Conservation (phyloP, 2,329 filamentous ascomycete species). For the Geoglossum cookeanum region DNA sequence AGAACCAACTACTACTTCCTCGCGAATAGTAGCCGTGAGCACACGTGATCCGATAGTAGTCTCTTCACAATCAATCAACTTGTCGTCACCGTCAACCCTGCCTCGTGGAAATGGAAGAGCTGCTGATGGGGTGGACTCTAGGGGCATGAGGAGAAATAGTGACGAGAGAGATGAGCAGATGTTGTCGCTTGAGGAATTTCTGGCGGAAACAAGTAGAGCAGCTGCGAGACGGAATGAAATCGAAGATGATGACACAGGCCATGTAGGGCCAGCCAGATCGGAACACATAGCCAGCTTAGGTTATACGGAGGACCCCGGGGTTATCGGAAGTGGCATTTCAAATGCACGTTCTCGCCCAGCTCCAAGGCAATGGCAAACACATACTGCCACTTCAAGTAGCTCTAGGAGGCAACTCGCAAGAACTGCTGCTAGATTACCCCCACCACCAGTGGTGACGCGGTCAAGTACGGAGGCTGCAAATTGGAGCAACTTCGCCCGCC, state of each 20-base stretch:
- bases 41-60: not conserved
- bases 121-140: not conserved
- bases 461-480: not conserved
- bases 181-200: not conserved
- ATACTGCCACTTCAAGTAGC: not conserved
- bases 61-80: not conserved
- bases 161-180: slow-evolving; percentile 1
- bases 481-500: slow-evolving; percentile 1
- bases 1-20: not conserved
- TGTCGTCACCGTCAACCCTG: not conserved
- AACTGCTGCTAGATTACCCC: not conserved
- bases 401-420: not conserved
- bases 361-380: not conserved
- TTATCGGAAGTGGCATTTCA: not conserved
- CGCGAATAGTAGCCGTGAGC: not conserved
- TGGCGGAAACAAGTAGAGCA: not conserved
- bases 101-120: not conserved
- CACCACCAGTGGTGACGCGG: not conserved
- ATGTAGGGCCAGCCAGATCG: not conserved
- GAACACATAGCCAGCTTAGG: not conserved
- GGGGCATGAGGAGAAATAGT: not conserved
- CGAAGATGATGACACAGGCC: not conserved
- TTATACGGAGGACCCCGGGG: not conserved
- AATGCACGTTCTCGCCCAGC: not conserved
- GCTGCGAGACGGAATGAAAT: not conserved